Base-by-base conservation (phyloP, 108 stramenopile genomes). In the Cylindrotheca closterium region DNA sequence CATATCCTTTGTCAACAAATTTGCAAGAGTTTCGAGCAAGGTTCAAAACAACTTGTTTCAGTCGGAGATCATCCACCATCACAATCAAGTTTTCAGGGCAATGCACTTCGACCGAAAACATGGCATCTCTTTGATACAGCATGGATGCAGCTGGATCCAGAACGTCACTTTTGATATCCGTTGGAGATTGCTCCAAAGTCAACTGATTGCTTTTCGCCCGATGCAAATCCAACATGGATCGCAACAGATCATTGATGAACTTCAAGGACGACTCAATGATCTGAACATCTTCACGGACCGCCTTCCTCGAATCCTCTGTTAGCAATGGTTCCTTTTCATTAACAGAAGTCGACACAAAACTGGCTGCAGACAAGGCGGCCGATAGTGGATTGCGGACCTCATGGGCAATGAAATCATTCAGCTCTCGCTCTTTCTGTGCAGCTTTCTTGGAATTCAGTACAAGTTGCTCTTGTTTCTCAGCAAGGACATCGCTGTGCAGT, bases 341-440 rank as follows among this genome's bases (percentile, higher is more conserved):
- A 19, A 55, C 26, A 15, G 60, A 29, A 17, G 60, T 37, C 27
- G 60, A 55, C 26, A 77, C 65, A 30, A 71, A 71, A 21, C 57
- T 65, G 17, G 23, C 47, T 3, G 76, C 76, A 2, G 70, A 32
- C 5, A 71, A 52, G 30, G 70, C 70, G 56, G 70, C 65, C 2
- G 46, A 30, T 0, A 76, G 45, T n/a, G 59, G 76, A 23, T 72
- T 77, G 22, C 70, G 54, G 3, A 77, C 70, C 30, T 71, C 70
- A 45, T 77, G 76, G 18, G 70, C 70, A 45, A 76, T 76, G 28
- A 54, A 77, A 24, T 77, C 70, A 34, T 76, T 76, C 63, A 76
- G 53, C 4, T 76, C 55, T 7, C 63, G 63, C 26, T 65, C 63
- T 22, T 33, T 54, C 51, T 12, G n/a, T 21, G 63, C 63, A 1